Percentiles rank a stretch among this genome's conserved stretches.
These are phyloP conservation scores for Lachancea nothofagi DNA, from an alignment of 805 yeast species.

Conservation along the genomic window DNA sequence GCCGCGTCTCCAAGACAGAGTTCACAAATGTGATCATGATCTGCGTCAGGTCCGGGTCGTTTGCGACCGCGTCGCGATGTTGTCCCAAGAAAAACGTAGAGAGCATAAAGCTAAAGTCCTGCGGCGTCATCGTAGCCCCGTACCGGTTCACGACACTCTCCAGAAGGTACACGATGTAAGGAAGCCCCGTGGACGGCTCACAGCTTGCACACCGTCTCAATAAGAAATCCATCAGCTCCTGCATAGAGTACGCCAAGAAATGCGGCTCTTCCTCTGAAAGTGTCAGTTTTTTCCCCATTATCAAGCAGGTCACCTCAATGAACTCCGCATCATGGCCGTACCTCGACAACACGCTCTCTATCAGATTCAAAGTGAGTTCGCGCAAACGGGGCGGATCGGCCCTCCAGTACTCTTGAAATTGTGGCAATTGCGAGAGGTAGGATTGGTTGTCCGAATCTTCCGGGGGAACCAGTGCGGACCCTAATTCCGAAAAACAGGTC, in stretches of 20 bases:
- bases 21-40: slow-evolving; percentile 46
- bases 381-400: slow-evolving; percentile 45
- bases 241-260: slow-evolving; percentile 26
- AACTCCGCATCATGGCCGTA: slow-evolving; percentile 43
- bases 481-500: slow-evolving; percentile 61
- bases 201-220: slow-evolving; percentile 20
- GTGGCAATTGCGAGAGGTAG: slow-evolving; percentile 17
- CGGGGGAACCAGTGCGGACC: slow-evolving; percentile 60
- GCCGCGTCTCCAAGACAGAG: slow-evolving; percentile 44
- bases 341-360: slow-evolving; percentile 36
- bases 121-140: slow-evolving; percentile 29
- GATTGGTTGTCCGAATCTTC: slow-evolving; percentile 35
- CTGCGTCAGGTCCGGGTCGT: slow-evolving; percentile 58
- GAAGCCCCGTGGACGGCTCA: slow-evolving; percentile 35
- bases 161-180: slow-evolving; percentile 41
- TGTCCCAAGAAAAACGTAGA: slow-evolving; percentile 36
- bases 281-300: slow-evolving; percentile 38
- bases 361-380: slow-evolving; percentile 37
- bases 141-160: slow-evolving; percentile 41
- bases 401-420: slow-evolving; percentile 42
- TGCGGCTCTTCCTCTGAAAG: slow-evolving; percentile 30
- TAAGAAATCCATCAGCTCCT: slow-evolving; percentile 26
- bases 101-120: slow-evolving; percentile 35
- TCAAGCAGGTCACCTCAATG: slow-evolving; percentile 57
- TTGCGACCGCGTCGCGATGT: slow-evolving; percentile 32